phyloP scores from a whole-genome alignment of 768 basidiomycete genomes.

The Kwoniella sp. region DNA sequence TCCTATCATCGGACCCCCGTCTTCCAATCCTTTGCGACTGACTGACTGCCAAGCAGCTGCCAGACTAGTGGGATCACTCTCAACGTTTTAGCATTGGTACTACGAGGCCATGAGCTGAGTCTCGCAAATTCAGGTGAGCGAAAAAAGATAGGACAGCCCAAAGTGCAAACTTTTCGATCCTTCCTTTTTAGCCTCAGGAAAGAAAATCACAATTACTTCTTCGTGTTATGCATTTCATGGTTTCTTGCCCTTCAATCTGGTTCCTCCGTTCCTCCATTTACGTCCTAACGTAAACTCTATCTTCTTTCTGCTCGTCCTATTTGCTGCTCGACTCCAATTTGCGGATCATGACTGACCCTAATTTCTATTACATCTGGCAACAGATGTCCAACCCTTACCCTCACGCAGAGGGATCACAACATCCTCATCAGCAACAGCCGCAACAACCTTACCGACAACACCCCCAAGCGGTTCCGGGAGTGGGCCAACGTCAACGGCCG shows the following conservation, averaged over 20 bases:
- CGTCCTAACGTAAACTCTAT: too few relatives aligned
- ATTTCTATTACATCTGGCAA: background rate
- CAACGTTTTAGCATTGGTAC: background rate
- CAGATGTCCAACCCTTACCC: constrained; percentile 23
- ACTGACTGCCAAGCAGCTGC: background rate
- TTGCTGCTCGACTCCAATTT: background rate
- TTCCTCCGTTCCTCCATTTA: too few relatives aligned
- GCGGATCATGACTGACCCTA: background rate
- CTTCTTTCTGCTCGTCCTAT: too few relatives aligned
- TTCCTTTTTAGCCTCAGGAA: too few relatives aligned
- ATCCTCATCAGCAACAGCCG: background rate
- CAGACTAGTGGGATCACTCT: background rate
- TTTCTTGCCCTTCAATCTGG: background rate
- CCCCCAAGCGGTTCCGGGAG: constrained; percentile 1
- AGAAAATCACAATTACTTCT: too few relatives aligned
- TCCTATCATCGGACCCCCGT: background rate
- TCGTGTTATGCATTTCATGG: background rate
- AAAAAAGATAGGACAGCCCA: too few relatives aligned
- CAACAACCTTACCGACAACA: background rate
- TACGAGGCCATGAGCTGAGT: background rate
- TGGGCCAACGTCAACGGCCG: constrained; percentile 1
- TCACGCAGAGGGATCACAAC: constrained; percentile 15
- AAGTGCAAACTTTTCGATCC: background rate
- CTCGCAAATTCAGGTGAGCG: background rate
- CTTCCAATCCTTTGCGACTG: background rate